A percentile compares a stretch with the other conserved stretches of the same genome.
Evolutionary conservation across 2,329 filamentous ascomycete species (phyloP).

Genomic region (Cercospora janseana): DNA sequence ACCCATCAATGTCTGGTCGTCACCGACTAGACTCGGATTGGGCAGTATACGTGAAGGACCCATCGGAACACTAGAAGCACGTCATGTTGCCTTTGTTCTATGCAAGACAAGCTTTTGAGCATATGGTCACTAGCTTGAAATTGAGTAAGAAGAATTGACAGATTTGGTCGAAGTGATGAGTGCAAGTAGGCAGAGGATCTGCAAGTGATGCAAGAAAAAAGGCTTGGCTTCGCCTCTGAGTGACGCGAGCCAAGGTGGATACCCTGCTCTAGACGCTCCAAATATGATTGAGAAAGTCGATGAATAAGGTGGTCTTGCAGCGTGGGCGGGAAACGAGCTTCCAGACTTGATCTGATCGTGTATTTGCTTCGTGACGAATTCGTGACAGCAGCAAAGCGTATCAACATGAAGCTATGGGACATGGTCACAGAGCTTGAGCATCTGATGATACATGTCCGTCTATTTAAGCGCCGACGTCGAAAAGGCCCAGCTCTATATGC

Average conservation of each 20-base stretch:
- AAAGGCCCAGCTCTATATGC: no score
- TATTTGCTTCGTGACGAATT: no score
- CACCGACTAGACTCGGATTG: not conserved
- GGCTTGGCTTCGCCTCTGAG: not conserved
- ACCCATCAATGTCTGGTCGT: not conserved
- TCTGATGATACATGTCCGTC: no score
- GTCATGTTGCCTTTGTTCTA: not conserved
- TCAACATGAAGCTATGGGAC: no score
- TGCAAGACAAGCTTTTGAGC: not conserved
- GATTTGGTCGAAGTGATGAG: not conserved
- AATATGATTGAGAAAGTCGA: no score
- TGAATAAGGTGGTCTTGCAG: no score
- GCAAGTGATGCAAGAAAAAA: conserved; percentile 2
- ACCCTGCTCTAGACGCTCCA: not conserved
- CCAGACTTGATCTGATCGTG: no score
- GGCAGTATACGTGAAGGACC: not conserved
- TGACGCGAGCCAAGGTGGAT: not conserved
- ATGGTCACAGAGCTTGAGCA: no score
- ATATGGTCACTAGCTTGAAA: not conserved
- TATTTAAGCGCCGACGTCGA: no score
- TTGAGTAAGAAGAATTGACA: conserved; percentile 4
- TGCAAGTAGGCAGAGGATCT: no score
- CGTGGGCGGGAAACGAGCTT: no score
- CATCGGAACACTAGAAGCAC: not conserved
- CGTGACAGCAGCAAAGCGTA: no score